Base-by-base conservation (phyloP, 2,329 filamentous ascomycete species). In the Aureobasidium leucospermi region DNA sequence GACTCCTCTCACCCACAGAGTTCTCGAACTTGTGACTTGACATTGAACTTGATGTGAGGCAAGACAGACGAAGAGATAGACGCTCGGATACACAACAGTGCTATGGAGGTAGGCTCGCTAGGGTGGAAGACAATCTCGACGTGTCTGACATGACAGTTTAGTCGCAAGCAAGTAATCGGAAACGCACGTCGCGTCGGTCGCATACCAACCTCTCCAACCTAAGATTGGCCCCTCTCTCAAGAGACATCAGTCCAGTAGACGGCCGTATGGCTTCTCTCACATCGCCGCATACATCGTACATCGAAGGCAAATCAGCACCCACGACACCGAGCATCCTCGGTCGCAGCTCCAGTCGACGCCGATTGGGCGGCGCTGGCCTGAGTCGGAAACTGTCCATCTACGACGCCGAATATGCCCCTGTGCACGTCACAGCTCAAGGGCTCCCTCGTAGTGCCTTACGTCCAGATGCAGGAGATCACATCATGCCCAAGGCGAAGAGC, bases 201-300 rank as follows among this genome's bases (percentile, higher is more conserved):
- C 81, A 82, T 65, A 81, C 81, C 51, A 83, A 83, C 62, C 76
- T 86, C 56, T 74, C 80, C 65, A 78, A 83, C 66, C 76, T 85
- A 62, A 84, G 83, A 45, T 76, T 85, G n/a, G 81, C 82, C 65
- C 83, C 83, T 41, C 75, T 86, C 59, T 70, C 70, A 28, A 81
- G 78, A 58, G 74, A 76, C 63, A 70, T 73, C 34, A 49, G 45
- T 13, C 55, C 55, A 6, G 42, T 32, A n/a, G 42, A 47, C 6
- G 39, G 45, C 6, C 32, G 43, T 9, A 31, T 32, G 11, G 9
- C 16, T 3, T 31, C 41, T 10, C 23, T 46, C 15, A 10, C 34
- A 31, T 49, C 55, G 65, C 39, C 65, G 62, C 69, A 73, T 49
- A 65, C 69, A 8, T 78, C 77, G 6, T 80, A 80, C 66, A 76